Base-by-base conservation (phyloP, 2,329 filamentous ascomycete species). In the Xylaria sp. region DNA sequence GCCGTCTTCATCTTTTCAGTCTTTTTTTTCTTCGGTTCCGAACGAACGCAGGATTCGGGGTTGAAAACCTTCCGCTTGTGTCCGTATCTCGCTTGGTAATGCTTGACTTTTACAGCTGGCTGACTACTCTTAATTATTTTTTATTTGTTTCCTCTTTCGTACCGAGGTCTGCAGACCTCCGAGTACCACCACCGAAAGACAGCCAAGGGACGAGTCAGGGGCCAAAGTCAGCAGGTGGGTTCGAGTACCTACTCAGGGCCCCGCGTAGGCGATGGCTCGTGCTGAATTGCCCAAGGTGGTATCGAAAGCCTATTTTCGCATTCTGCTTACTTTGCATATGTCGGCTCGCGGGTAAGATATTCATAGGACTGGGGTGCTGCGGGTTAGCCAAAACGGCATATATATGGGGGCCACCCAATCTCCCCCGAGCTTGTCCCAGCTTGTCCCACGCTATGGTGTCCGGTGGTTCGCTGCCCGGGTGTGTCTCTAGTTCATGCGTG, bases 281-380 rank as follows among this genome's bases (percentile, higher is more conserved):
- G 61, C 66, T 65, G 60, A 25, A 34, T 62, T 69, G 56, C 64
- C 63, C 48, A 57, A 66, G 51, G 66, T 69, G 48, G 65, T 39
- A 64, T 37, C 63, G 25, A 60, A 60, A 65, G 25, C 50, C 66
- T 65, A 65, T 65, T 60, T 65, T 58, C 52, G 50, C 65, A 61
- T 54, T 51, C 68, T 73, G 71, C 71, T 73, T 73, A 73, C 71
- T 71, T 73, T 70, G 71, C 71, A 73, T 72, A 68, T 71, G 63
- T 67, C 68, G 67, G 69, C 65, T 70, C 63, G 60, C 66, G 68
- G 67, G 63, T 67, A 66, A 62, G 60, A 70, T 65, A 54, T 66
- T 57, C 55, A 56, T 50, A 60, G 56, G 63, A 58, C 66, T 65
- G 69, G 66, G 66, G 59, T 69, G 55, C 55, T 66, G 62, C 63